Evolutionary conservation across 2,329 filamentous ascomycete genomes (phyloP), one percentile per base, ranked within the genome.

Genomic region (Penicillium sp.): DNA sequence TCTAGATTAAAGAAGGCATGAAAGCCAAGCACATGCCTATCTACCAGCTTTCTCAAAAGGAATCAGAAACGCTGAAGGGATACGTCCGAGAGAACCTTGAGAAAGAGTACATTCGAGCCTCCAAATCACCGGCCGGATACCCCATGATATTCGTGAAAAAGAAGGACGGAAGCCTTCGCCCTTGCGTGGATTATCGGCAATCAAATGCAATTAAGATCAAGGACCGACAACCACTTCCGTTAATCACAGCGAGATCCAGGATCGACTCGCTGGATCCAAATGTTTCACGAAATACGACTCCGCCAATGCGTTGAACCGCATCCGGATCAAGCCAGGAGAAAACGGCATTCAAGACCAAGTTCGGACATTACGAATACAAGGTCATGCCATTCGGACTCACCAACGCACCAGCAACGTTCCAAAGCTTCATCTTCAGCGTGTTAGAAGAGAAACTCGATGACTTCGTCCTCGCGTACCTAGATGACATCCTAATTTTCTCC

Each of bases 21-120:
- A 31, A 31, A 12, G 3, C 8, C 3, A 31, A 10, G 13, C 13
- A 10, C 13, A 6, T 10, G 9, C 29, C 9, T 6, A 31, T 31
- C 8, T 31, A 5, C 9, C 3, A 31, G n/a, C 5, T 31, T 9
- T 29, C 28, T 29, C 9, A 29, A 29, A 29, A 29, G 28, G 9
- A 31, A 31, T 42, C 16, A 12, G 1, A 31, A 12, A 42, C 29
- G 21, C 15, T 44, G 16, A 42, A 52, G 23, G 39, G 41, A 24
- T 52, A 52, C 24, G 49, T 53, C 5, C 13, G 49, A 13, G 31
- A 53, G 10, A 53, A 53, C 28, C 42, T 53, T 38, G 28, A 46
- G 28, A 53, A 53, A 36, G 46, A 28, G n/a, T 39, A 48, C 39
- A 52, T 52, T n/a, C 4, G 13, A 42, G 6, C 15, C 5, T 52